Conservation (phyloP, 2,329 filamentous ascomycete species). For the Pyrenochaeta sp. region DNA sequence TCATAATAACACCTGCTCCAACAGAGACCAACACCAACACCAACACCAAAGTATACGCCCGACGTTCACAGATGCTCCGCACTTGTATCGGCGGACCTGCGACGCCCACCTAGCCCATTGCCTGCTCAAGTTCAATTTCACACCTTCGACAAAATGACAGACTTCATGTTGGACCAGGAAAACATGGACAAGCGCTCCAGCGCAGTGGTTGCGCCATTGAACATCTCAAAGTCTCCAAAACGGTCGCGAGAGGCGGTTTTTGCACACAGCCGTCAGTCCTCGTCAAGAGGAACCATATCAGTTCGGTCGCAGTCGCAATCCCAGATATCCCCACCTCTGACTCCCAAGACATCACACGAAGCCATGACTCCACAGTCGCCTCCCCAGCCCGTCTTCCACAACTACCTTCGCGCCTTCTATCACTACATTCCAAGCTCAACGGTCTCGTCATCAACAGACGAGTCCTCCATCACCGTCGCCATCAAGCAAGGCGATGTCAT, state of each 20-base stretch:
- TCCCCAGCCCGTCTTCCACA: conserved; percentile 79
- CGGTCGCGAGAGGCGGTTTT: conserved; percentile 30
- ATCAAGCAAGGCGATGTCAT: conserved; percentile 92
- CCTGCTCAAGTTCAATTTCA: conserved; percentile 6
- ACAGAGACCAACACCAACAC: conserved; percentile 23
- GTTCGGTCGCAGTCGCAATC: conserved; percentile 43
- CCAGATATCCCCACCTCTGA: conserved; percentile 80
- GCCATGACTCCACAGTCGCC: conserved; percentile 58
- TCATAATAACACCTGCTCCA: conserved; percentile 37
- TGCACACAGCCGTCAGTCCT: conserved; percentile 43
- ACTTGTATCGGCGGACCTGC: conserved; percentile 26
- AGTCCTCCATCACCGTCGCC: conserved; percentile 75
- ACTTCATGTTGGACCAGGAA: conserved; percentile 35
- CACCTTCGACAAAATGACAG: conserved; percentile 35
- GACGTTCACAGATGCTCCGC: conserved; percentile 36
- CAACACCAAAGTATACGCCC: conserved; percentile 4
- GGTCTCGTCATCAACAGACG: conserved; percentile 78
- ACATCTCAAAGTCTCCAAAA: conserved; percentile 47
- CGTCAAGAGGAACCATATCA: conserved; percentile 41
- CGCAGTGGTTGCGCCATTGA: conserved; percentile 47
- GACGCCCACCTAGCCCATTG: conserved; percentile 38
- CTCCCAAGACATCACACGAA: conserved; percentile 74
- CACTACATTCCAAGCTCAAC: conserved; percentile 84
- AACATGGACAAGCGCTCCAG: conserved; percentile 44
- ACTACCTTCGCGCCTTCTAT: conserved; percentile 93